phyloP scores from a whole-genome alignment of 164 flowering plant species.

The Kalanchoe fedtschenkoi region DNA sequence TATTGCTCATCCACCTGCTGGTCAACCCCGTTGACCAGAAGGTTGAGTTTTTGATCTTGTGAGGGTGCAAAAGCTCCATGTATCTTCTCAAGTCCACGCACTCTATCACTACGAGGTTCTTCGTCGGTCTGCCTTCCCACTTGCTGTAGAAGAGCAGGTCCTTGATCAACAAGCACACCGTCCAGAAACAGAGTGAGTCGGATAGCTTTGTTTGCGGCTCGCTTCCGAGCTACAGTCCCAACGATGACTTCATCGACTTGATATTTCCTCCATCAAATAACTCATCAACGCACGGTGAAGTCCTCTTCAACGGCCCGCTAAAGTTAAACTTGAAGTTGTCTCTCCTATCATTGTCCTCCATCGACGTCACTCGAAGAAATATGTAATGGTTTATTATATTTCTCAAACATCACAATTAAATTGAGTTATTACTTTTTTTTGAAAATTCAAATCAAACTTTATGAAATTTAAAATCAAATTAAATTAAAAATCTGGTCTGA shows the following conservation, averaged over 20 bases:
- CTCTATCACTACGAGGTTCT: background rate
- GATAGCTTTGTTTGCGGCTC: background rate
- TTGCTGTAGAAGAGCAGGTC: constrained; percentile 3
- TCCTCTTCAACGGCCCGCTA: background rate
- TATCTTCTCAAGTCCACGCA: background rate
- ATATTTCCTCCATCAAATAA: background rate
- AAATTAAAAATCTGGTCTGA: too few relatives aligned
- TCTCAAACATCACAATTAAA: too few relatives aligned
- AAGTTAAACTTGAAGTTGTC: constrained; percentile 2
- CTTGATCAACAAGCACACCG: background rate
- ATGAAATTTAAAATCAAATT: too few relatives aligned
- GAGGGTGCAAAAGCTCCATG: background rate
- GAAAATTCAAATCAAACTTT: too few relatives aligned
- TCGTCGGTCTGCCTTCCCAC: constrained; percentile 2
- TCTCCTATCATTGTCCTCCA: background rate
- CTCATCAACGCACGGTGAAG: background rate
- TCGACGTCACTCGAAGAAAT: too few relatives aligned
- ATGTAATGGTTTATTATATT: too few relatives aligned
- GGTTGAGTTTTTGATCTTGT: background rate
- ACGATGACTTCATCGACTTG: background rate
- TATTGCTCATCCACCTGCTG: background rate
- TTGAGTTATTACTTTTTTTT: too few relatives aligned
- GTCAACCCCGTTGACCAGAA: background rate
- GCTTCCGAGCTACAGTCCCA: background rate
- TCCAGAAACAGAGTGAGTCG: background rate